These are phyloP conservation scores for Arabidopsis thaliana DNA, from an alignment of 345 rosid species.

Conservation along the genomic window DNA sequence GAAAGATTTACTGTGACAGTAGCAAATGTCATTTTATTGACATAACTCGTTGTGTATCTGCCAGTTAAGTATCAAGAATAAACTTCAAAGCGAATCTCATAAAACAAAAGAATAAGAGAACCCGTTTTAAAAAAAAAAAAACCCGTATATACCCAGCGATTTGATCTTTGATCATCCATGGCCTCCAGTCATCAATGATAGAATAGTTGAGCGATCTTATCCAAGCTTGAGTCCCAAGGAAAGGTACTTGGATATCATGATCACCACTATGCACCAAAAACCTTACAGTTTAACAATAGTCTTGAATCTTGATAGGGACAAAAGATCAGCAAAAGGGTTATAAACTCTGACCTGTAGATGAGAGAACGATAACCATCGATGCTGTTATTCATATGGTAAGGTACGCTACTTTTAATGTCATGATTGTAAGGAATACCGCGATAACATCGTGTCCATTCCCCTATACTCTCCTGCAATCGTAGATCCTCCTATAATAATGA, in stretches of 20 bases:
- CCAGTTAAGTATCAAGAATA: not conserved
- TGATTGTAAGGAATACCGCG: not conserved
- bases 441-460: constrained; percentile 28
- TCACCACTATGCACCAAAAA: constrained; percentile 56
- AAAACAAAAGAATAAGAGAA: not conserved
- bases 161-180: constrained; percentile 58
- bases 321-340: not conserved
- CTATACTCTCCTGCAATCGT: constrained; percentile 22
- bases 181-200: constrained; percentile 60
- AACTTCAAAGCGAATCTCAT: not conserved
- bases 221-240: constrained; percentile 69
- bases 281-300: not conserved
- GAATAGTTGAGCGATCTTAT: constrained; percentile 60
- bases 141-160: constrained; percentile 54
- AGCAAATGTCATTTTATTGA: constrained; percentile 69
- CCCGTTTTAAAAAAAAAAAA: not conserved
- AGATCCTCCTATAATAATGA: not conserved
- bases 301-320: not conserved
- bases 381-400: constrained; percentile 38
- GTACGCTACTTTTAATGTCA: constrained; percentile 33
- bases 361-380: constrained; percentile 39
- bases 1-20: constrained; percentile 57
- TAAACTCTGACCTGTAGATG: constrained; percentile 35
- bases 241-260: constrained; percentile 56
- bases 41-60: constrained; percentile 67